phyloP scores from a whole-genome alignment of 441 rosid genomes.

The Dalechampia spathulata region DNA sequence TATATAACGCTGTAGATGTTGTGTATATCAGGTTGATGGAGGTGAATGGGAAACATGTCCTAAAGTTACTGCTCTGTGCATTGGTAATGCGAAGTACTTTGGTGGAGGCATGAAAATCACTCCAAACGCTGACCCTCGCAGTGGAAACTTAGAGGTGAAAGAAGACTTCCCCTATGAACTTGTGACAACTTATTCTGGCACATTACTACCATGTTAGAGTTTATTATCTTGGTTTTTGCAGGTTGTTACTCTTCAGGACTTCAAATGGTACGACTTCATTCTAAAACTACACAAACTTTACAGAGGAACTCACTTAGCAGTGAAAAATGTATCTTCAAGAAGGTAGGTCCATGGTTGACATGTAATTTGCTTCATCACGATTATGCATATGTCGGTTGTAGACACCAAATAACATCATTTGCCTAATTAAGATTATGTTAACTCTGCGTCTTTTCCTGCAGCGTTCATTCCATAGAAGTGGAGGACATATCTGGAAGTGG shows the following conservation, averaged over 20 bases:
- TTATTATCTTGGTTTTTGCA: slow-evolving; percentile 21
- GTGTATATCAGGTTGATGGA: slow-evolving; percentile 47
- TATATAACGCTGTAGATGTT: no score
- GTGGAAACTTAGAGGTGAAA: slow-evolving; percentile 72
- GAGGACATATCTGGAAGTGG: slow-evolving; percentile 53
- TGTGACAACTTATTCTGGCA: neutral
- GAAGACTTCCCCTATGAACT: slow-evolving; percentile 2
- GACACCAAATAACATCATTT: neutral
- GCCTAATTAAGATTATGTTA: neutral
- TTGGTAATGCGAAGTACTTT: slow-evolving; percentile 92
- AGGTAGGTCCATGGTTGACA: slow-evolving; percentile 31
- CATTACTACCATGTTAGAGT: neutral
- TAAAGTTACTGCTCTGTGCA: slow-evolving; percentile 80
- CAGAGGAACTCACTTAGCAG: slow-evolving; percentile 75
- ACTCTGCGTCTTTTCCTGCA: slow-evolving; percentile 22
- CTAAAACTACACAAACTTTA: slow-evolving; percentile 66
- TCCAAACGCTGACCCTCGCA: slow-evolving; percentile 76
- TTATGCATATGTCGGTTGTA: neutral
- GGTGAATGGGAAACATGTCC: slow-evolving; percentile 79
- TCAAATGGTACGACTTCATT: slow-evolving; percentile 88
- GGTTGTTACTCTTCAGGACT: slow-evolving; percentile 90
- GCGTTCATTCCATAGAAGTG: slow-evolving; percentile 69
- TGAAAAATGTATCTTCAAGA: slow-evolving; percentile 65
- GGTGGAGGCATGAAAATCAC: slow-evolving; percentile 99
- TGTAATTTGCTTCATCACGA: neutral